These are phyloP conservation scores for Marsdenia floribunda DNA, from an alignment of 257 asterid species.

Conservation along the genomic window DNA sequence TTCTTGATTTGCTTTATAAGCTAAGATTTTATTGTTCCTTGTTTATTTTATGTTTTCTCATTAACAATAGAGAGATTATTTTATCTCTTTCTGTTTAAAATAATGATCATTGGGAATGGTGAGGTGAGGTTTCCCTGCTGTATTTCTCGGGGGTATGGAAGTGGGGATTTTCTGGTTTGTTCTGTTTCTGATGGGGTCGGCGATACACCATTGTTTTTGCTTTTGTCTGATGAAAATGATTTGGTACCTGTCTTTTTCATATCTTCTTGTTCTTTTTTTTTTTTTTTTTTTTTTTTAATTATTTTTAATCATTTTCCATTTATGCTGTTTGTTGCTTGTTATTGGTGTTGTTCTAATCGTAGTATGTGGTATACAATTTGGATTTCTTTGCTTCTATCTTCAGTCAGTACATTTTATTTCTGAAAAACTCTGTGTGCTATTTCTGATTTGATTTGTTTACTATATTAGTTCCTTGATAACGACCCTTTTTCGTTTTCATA, in stretches of 20 bases:
- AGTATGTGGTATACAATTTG: neutral
- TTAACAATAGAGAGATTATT: neutral
- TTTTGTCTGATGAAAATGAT: neutral
- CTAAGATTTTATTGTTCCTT: neutral
- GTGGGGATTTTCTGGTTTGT: neutral
- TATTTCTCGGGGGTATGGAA: neutral
- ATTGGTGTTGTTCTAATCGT: neutral
- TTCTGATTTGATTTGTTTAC: constrained; percentile 7
- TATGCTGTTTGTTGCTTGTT: neutral
- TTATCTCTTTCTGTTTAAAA: neutral
- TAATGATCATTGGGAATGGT: neutral
- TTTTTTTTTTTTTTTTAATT: too few species aligned
- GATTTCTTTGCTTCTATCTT: neutral
- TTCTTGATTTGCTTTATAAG: neutral
- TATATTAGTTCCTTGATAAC: neutral
- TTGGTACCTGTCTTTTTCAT: neutral
- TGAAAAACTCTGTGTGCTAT: neutral
- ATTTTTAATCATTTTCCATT: neutral
- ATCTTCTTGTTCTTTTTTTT: neutral
- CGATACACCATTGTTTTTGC: neutral
- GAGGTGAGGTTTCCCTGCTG: neutral
- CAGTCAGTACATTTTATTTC: neutral
- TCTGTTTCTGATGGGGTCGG: neutral
- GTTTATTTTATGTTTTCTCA: neutral
- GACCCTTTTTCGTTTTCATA: neutral